These are phyloP conservation scores for Tephrocybe sp. DNA, from an alignment of 768 basidiomycete species.

Conservation along the genomic window DNA sequence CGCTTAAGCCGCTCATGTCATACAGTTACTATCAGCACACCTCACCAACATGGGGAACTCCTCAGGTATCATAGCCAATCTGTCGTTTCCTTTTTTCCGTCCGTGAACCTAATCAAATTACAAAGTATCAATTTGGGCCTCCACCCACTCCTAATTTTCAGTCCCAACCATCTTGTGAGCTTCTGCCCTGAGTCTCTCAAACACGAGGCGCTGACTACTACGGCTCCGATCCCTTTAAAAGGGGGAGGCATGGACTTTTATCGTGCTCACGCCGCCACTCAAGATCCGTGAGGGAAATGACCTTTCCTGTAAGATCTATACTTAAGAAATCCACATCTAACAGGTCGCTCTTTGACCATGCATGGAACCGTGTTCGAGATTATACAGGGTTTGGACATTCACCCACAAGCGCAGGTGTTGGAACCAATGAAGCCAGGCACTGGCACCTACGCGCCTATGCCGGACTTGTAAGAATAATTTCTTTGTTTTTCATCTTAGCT, in stretches of 20 bases:
- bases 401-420: slow-evolving; percentile 42
- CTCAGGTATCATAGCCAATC: slow-evolving; percentile 30
- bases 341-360: slow-evolving; percentile 59
- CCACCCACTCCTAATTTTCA: slow-evolving; percentile 41
- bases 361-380: slow-evolving; percentile 47
- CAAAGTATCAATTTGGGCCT: slow-evolving; percentile 42
- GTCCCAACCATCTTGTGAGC: slow-evolving; percentile 55
- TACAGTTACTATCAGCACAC: slow-evolving; percentile 44
- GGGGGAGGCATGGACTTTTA: slow-evolving; percentile 67
- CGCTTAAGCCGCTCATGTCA: slow-evolving; percentile 43
- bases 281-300: slow-evolving; percentile 52
- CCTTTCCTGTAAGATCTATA: slow-evolving; percentile 12
- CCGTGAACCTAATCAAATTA: slow-evolving; percentile 9
- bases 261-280: slow-evolving; percentile 56
- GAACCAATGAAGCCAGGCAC: slow-evolving; percentile 58
- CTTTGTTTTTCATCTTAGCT: background rate
- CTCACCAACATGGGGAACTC: slow-evolving; percentile 51
- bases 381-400: slow-evolving; percentile 30
- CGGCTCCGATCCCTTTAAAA: slow-evolving; percentile 25
- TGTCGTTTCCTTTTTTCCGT: slow-evolving; percentile 5
- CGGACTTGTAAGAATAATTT: slow-evolving; percentile 41
- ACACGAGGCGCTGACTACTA: slow-evolving; percentile 19
- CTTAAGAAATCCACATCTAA: slow-evolving; percentile 30
- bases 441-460: slow-evolving; percentile 71
- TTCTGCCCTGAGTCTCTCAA: slow-evolving; percentile 10